These are phyloP conservation scores for Fusarium paranaense DNA, from an alignment of 2,329 filamentous ascomycete genomes.

Conservation along the genomic window DNA sequence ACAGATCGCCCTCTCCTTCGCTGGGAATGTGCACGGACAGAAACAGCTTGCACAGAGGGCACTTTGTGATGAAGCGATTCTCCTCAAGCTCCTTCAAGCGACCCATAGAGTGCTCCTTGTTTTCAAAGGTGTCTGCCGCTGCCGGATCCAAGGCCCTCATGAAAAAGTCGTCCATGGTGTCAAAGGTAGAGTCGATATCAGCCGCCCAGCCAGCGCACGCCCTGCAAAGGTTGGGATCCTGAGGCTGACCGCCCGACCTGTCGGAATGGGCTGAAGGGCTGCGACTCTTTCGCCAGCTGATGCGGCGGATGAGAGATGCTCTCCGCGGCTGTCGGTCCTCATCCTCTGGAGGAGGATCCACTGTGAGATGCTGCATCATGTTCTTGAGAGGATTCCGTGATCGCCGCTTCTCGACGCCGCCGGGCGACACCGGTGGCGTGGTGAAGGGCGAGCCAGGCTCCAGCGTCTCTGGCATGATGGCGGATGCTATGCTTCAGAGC, in stretches of 20 bases:
- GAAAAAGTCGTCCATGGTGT: slow-evolving; percentile 48
- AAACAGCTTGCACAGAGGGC: slow-evolving; percentile 51
- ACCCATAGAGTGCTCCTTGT: slow-evolving; percentile 46
- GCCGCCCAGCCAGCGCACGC: slow-evolving; percentile 48
- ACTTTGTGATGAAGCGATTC: slow-evolving; percentile 49
- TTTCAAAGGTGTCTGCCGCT: slow-evolving; percentile 48
- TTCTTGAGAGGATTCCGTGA: slow-evolving; percentile 51
- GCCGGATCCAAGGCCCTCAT: slow-evolving; percentile 43
- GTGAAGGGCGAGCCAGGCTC: slow-evolving; percentile 40
- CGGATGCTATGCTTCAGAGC: not conserved
- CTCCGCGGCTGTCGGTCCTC: slow-evolving; percentile 44
- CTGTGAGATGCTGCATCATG: slow-evolving; percentile 54
- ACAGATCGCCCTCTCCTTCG: slow-evolving; percentile 45
- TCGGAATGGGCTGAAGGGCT: slow-evolving; percentile 52
- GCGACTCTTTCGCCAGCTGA: slow-evolving; percentile 52
- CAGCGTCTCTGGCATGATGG: slow-evolving; percentile 47
- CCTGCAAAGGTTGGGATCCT: slow-evolving; percentile 48
- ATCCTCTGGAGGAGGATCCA: slow-evolving; percentile 47
- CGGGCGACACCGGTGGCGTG: slow-evolving; percentile 39
- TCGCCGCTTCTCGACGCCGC: slow-evolving; percentile 45
- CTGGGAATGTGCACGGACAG: slow-evolving; percentile 48
- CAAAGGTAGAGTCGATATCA: slow-evolving; percentile 49
- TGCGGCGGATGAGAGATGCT: slow-evolving; percentile 49
- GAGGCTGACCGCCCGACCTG: slow-evolving; percentile 39
- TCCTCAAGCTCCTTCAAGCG: slow-evolving; percentile 47